Evolutionary conservation across 306 rosid species (phyloP), one percentile per base, ranked within the genome.

Genomic region (Cucurbita maxima): DNA sequence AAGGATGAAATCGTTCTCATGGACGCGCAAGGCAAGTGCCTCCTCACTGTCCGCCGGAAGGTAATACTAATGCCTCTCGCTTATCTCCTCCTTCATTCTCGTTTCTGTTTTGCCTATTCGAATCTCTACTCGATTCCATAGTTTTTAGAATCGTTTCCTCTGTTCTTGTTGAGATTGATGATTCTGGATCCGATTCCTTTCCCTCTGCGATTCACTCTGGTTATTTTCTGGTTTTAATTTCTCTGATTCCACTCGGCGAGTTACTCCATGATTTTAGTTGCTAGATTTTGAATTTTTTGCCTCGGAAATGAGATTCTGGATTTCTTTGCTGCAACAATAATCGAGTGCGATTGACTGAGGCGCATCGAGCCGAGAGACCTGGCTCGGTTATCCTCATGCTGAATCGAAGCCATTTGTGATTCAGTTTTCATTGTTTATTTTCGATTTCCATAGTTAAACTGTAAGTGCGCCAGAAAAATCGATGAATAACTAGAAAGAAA

Each of bases 21-120:
- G 98, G 96, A 90, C 76, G 68, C 95, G 13, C 74, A 76, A 7
- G 98, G 98, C 12, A 84, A 83, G 59, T 94, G 96, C 61, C 92
- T 94, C 82, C 98, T 94, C 84, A 94, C 98, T 40, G 92, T 94
- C 3, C 87, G 96, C 7, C 78, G 87, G 12, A 90, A 94, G 98
- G 96, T 67, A 67, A 19, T 63, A 30, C 51, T 90, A 16, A 38
- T 18, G 56, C 8, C 7, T 50, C 53, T 58, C n/a, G 4, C 9
- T 8, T 18, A 5, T 19, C 6, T 9, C 53, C 53, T 50, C 2
- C 54, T 50, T 14, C 54, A 50, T 14, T 50, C 51, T 37, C 5
- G 5, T 45, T n/a, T 25, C 52, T 48, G 16, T 48, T 48, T 48
- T 5, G 6, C 48, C 51, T 75, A 75, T 76, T 78, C 10, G 43